Evolutionary conservation across 78 protist genomes (phyloP).

Genomic region (Dictyostelium brefeldianum): DNA sequence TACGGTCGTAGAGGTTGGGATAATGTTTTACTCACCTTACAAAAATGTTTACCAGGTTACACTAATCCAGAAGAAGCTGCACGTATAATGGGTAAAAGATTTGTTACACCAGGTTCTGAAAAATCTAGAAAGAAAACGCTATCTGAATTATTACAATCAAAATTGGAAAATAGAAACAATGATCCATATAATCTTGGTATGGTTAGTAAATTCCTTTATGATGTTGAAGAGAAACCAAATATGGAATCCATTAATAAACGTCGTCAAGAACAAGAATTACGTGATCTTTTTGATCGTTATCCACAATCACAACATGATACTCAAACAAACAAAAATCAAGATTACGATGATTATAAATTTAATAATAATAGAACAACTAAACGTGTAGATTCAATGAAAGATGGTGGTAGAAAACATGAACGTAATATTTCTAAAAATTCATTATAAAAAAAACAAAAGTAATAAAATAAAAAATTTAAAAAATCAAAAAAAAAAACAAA

Average conservation of each 20-base stretch:
- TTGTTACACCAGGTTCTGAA: background rate
- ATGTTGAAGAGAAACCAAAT: slow-evolving; percentile 40
- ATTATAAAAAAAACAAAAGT: background rate
- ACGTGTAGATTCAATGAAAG: background rate
- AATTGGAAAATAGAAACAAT: background rate
- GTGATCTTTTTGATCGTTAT: background rate
- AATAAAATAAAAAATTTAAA: background rate
- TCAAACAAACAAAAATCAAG: background rate
- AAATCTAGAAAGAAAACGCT: slow-evolving; percentile 13
- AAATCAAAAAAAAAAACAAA: background rate
- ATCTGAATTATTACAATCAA: slow-evolving; percentile 1
- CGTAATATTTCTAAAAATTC: background rate
- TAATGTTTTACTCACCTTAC: slow-evolving; percentile 5
- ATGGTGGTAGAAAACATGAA: background rate
- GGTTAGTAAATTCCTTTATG: slow-evolving; percentile 57
- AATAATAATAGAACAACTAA: background rate
- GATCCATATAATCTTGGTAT: slow-evolving; percentile 68
- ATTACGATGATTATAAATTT: slow-evolving; percentile 6
- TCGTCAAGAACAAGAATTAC: background rate
- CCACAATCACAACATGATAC: background rate
- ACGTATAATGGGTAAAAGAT: slow-evolving; percentile 53
- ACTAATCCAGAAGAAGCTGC: slow-evolving; percentile 70
- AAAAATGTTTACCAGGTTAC: slow-evolving; percentile 28
- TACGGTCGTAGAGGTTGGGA: slow-evolving; percentile 58
- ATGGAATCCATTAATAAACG: background rate